A percentile compares a stretch with the other conserved stretches of the same genome.
Evolutionary conservation across 345 rosid species (phyloP).

Genomic region (Murraya paniculata): DNA sequence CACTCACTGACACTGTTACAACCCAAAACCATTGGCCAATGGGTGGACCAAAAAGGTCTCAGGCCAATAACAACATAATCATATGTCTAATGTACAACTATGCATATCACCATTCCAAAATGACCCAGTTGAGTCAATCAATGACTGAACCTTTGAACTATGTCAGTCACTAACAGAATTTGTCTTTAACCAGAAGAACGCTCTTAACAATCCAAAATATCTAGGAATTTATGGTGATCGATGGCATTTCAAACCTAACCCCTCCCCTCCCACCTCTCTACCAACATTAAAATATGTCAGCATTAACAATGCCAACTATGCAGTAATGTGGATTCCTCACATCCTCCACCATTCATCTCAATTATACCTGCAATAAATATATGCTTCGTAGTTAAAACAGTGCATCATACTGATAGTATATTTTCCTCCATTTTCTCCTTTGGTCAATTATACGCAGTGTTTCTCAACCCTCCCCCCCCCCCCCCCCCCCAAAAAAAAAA

Average conservation of each 20-base stretch:
- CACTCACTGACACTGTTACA: no score
- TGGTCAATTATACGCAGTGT: neutral
- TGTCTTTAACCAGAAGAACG: neutral
- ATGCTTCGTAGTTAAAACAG: neutral
- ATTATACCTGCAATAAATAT: neutral
- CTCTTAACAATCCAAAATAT: neutral
- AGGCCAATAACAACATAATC: neutral
- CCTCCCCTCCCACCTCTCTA: neutral
- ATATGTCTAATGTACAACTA: constrained; percentile 1
- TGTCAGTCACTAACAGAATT: neutral
- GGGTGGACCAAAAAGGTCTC: neutral
- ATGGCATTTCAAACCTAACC: neutral
- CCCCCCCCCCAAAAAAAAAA: no score
- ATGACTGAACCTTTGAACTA: neutral
- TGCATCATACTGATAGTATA: neutral
- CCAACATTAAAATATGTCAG: neutral
- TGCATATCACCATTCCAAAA: neutral
- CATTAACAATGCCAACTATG: constrained; percentile 2
- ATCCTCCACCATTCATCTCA: neutral
- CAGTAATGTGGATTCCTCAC: neutral
- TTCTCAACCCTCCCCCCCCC: no score
- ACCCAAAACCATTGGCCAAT: no score
- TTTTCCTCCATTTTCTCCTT: neutral
- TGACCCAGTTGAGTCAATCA: neutral
- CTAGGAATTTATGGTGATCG: neutral